Evolutionary conservation across 495 filamentous ascomycete species (phyloP), one percentile per base, ranked within the genome.

Genomic region (Cercophora samala): DNA sequence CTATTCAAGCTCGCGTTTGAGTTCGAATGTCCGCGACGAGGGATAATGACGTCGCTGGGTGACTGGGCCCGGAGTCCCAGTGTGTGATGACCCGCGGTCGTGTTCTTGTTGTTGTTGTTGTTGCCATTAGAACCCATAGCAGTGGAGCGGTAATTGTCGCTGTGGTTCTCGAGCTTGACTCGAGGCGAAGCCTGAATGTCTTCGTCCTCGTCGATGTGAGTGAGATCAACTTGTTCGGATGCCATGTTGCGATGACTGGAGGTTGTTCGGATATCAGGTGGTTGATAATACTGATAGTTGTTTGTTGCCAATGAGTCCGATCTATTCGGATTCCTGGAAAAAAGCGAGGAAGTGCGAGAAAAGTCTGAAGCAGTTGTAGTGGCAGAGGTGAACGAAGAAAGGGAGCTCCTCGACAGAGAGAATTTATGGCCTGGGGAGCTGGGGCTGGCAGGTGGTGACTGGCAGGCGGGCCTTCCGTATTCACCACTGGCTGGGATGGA

Each of bases 261-360:
- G 11, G 6, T 46, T 46, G 37, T 1, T 46, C 37, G 37, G 11
- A 46, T 8, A 17, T 46, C 15, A 46, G 37, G 8, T 46, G 37
- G 37, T 23, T 62, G 60, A 19, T 60, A 17, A 6, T 29, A 26
- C 15, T 24, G 58, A 60, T 25, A 24, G 15, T 42, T 11, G 15
- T 46, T 22, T 13, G 54, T 18, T 60, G 58, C 22, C n/a, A 26
- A 59, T 22, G 37, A 46, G 13, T 46, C 42, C 0, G 66, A 62
- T 37, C 32, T 54, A 11, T 23, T 26, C 15, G 59, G 56, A 5
- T 55, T 15, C 15, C 17, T 37, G 9, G 80, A 79, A 0, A 79
- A 81, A 21, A 78, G 73, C 0, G 79, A 82, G 1, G 80, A 78
- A 42, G 79, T 76, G 2, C 80, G 73, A 8, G 80, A 82, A 58